Evolutionary conservation across 495 filamentous ascomycete genomes (phyloP).

Genomic region (Parachaetomium inaequale): DNA sequence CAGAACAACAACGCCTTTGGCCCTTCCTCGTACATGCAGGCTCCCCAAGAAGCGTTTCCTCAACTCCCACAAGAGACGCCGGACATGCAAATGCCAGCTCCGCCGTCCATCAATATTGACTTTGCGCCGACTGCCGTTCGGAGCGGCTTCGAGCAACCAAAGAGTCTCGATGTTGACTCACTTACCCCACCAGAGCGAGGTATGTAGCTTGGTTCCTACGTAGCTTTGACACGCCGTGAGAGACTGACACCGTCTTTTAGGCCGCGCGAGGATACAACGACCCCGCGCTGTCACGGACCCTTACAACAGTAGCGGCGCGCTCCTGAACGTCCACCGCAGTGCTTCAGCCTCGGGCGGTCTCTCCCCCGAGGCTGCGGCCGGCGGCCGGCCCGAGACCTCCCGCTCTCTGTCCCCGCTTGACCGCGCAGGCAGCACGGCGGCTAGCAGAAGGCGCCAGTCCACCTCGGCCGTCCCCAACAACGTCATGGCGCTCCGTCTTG

Average conservation of each 20-base stretch:
- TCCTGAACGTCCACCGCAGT: slow-evolving; percentile 38
- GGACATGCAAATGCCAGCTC: slow-evolving; percentile 60
- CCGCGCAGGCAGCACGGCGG: slow-evolving; percentile 46
- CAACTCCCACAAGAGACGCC: slow-evolving; percentile 43
- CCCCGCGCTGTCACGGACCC: slow-evolving; percentile 75
- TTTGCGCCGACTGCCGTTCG: slow-evolving; percentile 73
- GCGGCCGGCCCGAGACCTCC: slow-evolving; percentile 48
- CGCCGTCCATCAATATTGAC: slow-evolving; percentile 89
- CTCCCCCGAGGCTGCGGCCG: slow-evolving; percentile 43
- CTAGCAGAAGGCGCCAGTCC: slow-evolving; percentile 70
- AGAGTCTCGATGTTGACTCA: slow-evolving; percentile 68
- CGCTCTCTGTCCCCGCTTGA: slow-evolving; percentile 69
- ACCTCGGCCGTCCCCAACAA: slow-evolving; percentile 84
- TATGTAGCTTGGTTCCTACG: slow-evolving; percentile 41
- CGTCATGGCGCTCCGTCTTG: slow-evolving; percentile 88
- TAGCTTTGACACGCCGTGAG: not conserved
- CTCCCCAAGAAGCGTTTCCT: slow-evolving; percentile 56
- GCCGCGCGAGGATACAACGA: slow-evolving; percentile 48
- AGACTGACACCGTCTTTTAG: slow-evolving; percentile 28
- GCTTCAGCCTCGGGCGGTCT: slow-evolving; percentile 39
- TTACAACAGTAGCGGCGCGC: slow-evolving; percentile 45
- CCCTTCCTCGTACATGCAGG: slow-evolving; percentile 54
- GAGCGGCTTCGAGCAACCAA: slow-evolving; percentile 66
- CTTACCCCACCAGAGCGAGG: slow-evolving; percentile 82
- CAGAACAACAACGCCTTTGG: slow-evolving; percentile 49